A percentile compares a stretch with the other conserved stretches of the same genome.
These are phyloP conservation scores for Pugionium dolabratum DNA, from an alignment of 345 rosid species.

Conservation along the genomic window DNA sequence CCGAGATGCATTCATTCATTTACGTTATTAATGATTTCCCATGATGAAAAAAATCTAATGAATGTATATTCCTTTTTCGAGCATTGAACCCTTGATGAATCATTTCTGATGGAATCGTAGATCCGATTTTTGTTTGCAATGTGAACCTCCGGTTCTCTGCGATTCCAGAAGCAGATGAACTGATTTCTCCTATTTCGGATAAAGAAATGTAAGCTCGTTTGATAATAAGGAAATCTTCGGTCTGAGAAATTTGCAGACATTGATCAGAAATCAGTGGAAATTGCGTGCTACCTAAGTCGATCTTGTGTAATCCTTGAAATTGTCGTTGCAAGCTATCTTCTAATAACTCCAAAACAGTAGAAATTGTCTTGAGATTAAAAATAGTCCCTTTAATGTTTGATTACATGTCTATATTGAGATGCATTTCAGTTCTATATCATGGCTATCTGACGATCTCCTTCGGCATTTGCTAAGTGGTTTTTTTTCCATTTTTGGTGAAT, in stretches of 20 bases:
- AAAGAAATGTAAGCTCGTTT: too few relatives aligned
- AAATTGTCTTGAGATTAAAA: not conserved
- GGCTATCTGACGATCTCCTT: not conserved
- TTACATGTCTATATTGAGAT: not conserved
- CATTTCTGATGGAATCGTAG: constrained; percentile 20
- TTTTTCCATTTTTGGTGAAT: constrained; percentile 1
- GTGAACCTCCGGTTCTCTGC: not conserved
- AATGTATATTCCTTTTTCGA: not conserved
- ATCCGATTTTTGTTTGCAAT: constrained; percentile 3
- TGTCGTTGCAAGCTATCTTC: too few relatives aligned
- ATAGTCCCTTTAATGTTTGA: too few relatives aligned
- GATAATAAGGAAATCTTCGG: too few relatives aligned
- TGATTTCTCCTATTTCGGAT: too few relatives aligned
- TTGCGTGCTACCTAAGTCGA: too few relatives aligned
- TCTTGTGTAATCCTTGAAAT: too few relatives aligned
- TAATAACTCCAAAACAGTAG: not conserved
- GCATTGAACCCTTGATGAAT: constrained; percentile 11
- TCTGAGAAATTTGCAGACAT: too few relatives aligned
- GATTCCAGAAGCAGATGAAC: not conserved
- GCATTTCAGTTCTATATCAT: not conserved
- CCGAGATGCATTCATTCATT: not conserved
- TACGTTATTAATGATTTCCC: not conserved
- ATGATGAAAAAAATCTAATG: not conserved
- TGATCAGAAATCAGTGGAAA: too few relatives aligned
- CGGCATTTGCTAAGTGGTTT: not conserved